Conservation (phyloP, 1,284 basidiomycete species). For the Sporisorium iseilematis-ciliati region DNA sequence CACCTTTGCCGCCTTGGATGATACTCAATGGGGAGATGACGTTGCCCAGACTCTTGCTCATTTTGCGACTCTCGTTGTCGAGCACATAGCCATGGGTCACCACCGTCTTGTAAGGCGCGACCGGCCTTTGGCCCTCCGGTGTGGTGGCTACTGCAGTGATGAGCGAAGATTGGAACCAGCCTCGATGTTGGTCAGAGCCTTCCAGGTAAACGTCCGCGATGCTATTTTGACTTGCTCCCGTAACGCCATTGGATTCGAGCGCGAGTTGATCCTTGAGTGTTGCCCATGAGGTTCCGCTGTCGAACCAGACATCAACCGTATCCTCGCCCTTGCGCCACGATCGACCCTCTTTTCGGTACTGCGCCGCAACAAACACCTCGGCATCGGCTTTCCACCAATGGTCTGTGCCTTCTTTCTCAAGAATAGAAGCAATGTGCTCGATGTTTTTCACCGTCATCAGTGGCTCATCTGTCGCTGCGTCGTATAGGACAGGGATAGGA, state of each 20-base stretch:
- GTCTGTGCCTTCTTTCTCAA: slow-evolving; percentile 80
- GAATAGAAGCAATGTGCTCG: slow-evolving; percentile 80
- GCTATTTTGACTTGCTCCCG: neutral
- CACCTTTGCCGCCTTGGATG: slow-evolving; percentile 77
- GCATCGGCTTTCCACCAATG: slow-evolving; percentile 93
- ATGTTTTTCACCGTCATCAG: slow-evolving; percentile 80
- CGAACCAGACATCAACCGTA: slow-evolving; percentile 99
- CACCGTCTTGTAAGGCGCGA: slow-evolving; percentile 80
- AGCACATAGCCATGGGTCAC: slow-evolving; percentile 98
- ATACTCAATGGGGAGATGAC: slow-evolving; percentile 86
- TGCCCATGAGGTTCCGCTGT: slow-evolving; percentile 95
- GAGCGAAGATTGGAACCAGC: slow-evolving; percentile 98
- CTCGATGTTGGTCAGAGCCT: slow-evolving; percentile 96
- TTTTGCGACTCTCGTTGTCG: slow-evolving; percentile 91
- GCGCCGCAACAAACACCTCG: slow-evolving; percentile 77
- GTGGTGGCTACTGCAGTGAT: slow-evolving; percentile 80
- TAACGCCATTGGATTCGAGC: neutral
- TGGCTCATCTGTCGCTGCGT: slow-evolving; percentile 75
- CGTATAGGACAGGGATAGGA: slow-evolving; percentile 90
- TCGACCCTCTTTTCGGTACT: slow-evolving; percentile 35
- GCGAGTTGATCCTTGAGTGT: slow-evolving; percentile 74
- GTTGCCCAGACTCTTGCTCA: slow-evolving; percentile 98
- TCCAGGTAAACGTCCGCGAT: slow-evolving; percentile 91
- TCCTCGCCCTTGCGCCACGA: slow-evolving; percentile 76
- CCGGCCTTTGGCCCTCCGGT: slow-evolving; percentile 50